Base-by-base conservation (phyloP, 1,139 yeast genomes). In the Zygosaccharomyces pseudobailii region DNA sequence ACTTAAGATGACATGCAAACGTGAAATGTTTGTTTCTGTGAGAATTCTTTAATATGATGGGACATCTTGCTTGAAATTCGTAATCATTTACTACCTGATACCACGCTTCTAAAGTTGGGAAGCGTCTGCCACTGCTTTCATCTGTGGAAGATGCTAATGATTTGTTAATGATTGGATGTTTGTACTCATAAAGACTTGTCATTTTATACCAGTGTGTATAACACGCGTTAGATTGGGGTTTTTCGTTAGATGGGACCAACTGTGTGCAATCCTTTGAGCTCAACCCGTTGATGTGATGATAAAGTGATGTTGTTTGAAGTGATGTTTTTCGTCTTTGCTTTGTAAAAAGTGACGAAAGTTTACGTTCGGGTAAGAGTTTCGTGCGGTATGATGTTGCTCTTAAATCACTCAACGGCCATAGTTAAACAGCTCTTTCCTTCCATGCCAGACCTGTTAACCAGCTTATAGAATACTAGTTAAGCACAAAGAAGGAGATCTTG, bases 1-100 rank as follows among this genome's bases (percentile, higher is more conserved):
- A 54, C 46, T 62, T 63, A 43, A 62, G 44, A 50, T 63, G 67
- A 45, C 69, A 65, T 35, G 68, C 67, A 51, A 62, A 65, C 38
- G 69, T 65, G 51, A 62, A 65, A 51, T 65, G 68, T 47, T 61
- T 65, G 48, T 61, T 62, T 37, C 62, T 55, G 43, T 65, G 69
- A 8, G 68, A 64, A 45, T 65, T 65, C 50, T 65, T 65, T 54
- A 65, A 46, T 23, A 65, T 64, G 25, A 64, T 62, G 3, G 69
- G 69, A 38, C 67, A 63, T 20, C 68, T 45, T 9, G 67, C 61
- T 47, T 63, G 66, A 43, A 61, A 64, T 50, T 65, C 69, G 40
- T 65, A 65, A 43, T 65, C 68, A 42, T 63, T 63, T 31, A 65
- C 61, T 28, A 61, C 67, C 41, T 61, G 57, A 44, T 65, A 63